Conservation (phyloP, 2,329 filamentous ascomycete species). For the Diplocarpon rosae region DNA sequence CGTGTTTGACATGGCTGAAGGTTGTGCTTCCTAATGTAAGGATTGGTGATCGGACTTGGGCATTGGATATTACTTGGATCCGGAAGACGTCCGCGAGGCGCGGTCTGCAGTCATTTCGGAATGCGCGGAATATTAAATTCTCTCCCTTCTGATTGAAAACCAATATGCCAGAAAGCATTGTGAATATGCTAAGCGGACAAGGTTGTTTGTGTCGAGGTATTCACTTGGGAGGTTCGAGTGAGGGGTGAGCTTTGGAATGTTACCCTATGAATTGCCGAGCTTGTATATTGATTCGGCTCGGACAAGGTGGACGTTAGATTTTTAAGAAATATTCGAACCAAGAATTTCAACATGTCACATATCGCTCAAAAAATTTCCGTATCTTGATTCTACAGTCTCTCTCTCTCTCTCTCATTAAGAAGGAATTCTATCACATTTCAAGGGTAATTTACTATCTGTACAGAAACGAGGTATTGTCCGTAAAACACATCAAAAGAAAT, state of each 20-base stretch:
- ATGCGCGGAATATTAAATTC: conserved; percentile 98
- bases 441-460: conserved; percentile 27
- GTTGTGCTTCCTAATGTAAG: conserved; percentile 94
- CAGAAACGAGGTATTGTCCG: conserved; percentile 26
- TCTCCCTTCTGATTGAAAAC: conserved; percentile 99
- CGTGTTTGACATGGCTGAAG: conserved; percentile 98
- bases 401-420: not conserved
- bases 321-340: too few species aligned
- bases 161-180: conserved; percentile 92
- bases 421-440: conserved; percentile 6
- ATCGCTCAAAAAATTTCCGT: too few species aligned
- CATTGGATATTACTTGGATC: conserved; percentile 98
- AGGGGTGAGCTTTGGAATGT: conserved; percentile 11
- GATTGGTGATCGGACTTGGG: conserved; percentile 78
- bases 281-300: not conserved
- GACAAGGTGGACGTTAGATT: not conserved
- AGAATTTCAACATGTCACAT: too few species aligned
- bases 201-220: conserved; percentile 1
- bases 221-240: conserved; percentile 3
- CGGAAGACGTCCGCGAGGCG: conserved; percentile 97
- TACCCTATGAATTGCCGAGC: not conserved
- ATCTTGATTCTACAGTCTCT: not conserved
- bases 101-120: conserved; percentile 95
- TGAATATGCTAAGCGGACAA: conserved; percentile 26
- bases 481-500: conserved; percentile 22